These are phyloP conservation scores for Cladosporium sp. DNA, from an alignment of 2,329 filamentous ascomycete species.

Conservation along the genomic window DNA sequence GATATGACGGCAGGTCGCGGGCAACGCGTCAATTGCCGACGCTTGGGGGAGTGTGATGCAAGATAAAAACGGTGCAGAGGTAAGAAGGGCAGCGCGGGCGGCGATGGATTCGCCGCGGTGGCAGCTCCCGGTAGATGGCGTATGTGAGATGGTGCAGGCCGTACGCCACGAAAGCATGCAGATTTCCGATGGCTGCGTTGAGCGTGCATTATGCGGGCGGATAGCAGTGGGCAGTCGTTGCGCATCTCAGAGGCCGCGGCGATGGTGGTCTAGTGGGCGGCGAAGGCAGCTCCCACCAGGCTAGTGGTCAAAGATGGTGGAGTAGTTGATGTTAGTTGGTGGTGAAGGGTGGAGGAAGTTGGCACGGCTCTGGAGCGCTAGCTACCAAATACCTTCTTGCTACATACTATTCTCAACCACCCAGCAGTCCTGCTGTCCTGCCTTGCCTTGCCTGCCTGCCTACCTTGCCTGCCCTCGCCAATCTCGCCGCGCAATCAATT, in stretches of 20 bases:
- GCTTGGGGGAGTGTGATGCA: not conserved
- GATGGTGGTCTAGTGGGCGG: not conserved
- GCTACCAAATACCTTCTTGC: not conserved
- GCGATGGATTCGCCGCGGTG: not conserved
- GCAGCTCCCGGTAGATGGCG: not conserved
- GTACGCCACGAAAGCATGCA: constrained; percentile 13
- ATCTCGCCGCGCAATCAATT: constrained; percentile 8
- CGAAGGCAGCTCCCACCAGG: not conserved
- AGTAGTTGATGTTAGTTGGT: not conserved
- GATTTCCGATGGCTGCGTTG: constrained; percentile 5
- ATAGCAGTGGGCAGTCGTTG: not conserved
- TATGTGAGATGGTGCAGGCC: not conserved
- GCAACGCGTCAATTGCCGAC: constrained; percentile 9
- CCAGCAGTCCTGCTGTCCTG: not conserved
- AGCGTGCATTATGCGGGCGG: constrained; percentile 1
- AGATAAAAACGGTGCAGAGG: not conserved
- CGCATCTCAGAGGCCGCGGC: not conserved
- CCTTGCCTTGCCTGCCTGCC: not conserved
- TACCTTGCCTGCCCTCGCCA: not conserved
- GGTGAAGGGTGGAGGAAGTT: not conserved
- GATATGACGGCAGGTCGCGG: constrained; percentile 1
- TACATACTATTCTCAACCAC: constrained; percentile 4
- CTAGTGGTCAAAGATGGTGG: constrained; percentile 1
- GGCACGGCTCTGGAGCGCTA: constrained; percentile 14
- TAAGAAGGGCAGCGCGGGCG: not conserved